Base-by-base conservation (phyloP, 2,329 filamentous ascomycete species). In the Paecilomyces variotii region DNA sequence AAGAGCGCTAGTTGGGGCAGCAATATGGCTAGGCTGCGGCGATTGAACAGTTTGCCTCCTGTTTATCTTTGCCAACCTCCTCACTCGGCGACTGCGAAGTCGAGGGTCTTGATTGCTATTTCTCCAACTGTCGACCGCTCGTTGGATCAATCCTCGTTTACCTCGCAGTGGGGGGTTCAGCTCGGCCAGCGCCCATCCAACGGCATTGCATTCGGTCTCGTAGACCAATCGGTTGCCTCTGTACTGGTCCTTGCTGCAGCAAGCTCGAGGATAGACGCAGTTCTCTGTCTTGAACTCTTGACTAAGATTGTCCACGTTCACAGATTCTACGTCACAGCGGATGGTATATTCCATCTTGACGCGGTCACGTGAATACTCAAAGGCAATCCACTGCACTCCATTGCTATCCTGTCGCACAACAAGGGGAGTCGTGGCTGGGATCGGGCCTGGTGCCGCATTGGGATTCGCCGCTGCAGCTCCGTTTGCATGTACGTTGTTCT, bases 291-390 rank as follows among this genome's bases (percentile, higher is more conserved):
- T 97, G 83, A 97, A 97, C 64, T 97, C 93, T 63, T 85, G 80
- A 52, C 85, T 84, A 19, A 99, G 82, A 61, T 87, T 87, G 58
- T 97, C 91, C 52, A 93, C 91, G 70, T 92, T 91, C 62, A 99
- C 91, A 0, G 92, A 97, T 77, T 97, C 94, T 24, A 97, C 94
- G 67, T 97, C 94, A 73, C 94, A 97, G 56, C 94, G 88, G 68
- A 99, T 99, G 0, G 92, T 97, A 77, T 99, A 99, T 76, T 97
- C 92, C 91, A 97, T 96, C 84, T 99, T 99, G 65, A 97, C 92
- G 53, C 93, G 84, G 71, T 99, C 93, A 61, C 93, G 86, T 10
- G 93, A 97, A 73, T 99, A 99, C 74, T 99, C 94, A 62, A 97
- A 99, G 0, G 91, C 91, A 69, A 97, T 97, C 94, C 94, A 97